Evolutionary conservation across 768 basidiomycete genomes (phyloP), one percentile per base, ranked within the genome.

Genomic region (Leccinum imitatum): DNA sequence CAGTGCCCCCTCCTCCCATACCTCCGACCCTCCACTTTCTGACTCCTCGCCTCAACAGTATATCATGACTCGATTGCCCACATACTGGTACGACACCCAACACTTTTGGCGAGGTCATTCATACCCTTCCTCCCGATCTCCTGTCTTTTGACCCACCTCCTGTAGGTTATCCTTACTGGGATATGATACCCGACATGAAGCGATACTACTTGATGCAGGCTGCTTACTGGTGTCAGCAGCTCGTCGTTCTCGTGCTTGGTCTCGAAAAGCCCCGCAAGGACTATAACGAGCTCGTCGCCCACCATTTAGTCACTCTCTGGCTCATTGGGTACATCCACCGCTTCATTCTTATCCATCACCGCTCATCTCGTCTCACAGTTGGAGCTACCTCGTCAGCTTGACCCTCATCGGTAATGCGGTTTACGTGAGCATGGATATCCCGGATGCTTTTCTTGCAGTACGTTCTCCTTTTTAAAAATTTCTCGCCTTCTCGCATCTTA

Each of bases 261-360:
- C 82, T 99, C 14, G 97, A 99, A 76, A 98, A 97, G 72, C 96
- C 97, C 0, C 84, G 97, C 53, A 93, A 91, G 72, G 97, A 99
- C 72, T 94, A 89, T 71, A 66, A 72, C 19, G 96, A 98, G 73
- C 85, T 98, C 15, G 83, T 97, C 19, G 82, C 82, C 0, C 97
- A 99, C 71, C 97, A 99, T 71, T 67, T 95, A 47, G 93, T 98
- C 54, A 98, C 97, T 0, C 80, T 98, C 13, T 99, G 95, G 94
- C 81, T 98, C 25, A 84, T 98, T 39, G 88, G 93, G 86, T 97
- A 77, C 47, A 81, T 70, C 41, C 10, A 59, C 46, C 33, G n/a
- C 37, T 52, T 2, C 11, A 8, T 58, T 55, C 9, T 17, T 8
- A 35, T 15, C 1, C 3, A 13, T 41, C 14, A 13, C 6, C 11